Conservation (phyloP, 441 rosid genomes). For the Euphorbia corollata region DNA sequence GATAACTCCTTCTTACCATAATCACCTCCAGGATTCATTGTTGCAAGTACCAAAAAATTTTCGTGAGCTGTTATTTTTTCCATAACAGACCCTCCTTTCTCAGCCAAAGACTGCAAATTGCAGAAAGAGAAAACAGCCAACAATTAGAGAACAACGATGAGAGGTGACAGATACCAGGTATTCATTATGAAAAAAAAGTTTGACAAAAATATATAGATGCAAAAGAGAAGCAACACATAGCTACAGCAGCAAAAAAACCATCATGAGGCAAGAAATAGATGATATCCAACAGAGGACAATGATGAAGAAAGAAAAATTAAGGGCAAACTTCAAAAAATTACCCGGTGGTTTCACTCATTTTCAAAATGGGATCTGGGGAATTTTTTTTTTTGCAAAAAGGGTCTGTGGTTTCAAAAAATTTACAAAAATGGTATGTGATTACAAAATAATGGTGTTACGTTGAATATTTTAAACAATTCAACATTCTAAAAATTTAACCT, state of each 20-base stretch:
- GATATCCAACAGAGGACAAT: background rate
- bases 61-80: conserved; percentile 74
- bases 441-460: too few species aligned
- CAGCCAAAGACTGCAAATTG: conserved; percentile 72
- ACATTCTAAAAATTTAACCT: too few species aligned
- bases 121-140: conserved; percentile 14
- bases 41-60: conserved; percentile 77
- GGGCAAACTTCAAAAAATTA: too few species aligned
- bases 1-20: conserved; percentile 97
- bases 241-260: background rate
- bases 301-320: background rate
- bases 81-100: conserved; percentile 83
- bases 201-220: background rate
- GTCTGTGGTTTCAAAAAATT: too few species aligned
- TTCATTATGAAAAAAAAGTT: background rate
- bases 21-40: conserved; percentile 99
- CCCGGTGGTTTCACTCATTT: too few species aligned
- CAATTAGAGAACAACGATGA: background rate
- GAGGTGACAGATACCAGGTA: background rate
- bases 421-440: too few species aligned
- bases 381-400: too few species aligned
- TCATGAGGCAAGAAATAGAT: background rate
- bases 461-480: too few species aligned
- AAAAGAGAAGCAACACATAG: background rate
- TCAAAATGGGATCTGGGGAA: too few species aligned